Evolutionary conservation across 208 protist genomes (phyloP), one percentile per base, ranked within the genome.

Genomic region (Acanthamoeba healyi): DNA sequence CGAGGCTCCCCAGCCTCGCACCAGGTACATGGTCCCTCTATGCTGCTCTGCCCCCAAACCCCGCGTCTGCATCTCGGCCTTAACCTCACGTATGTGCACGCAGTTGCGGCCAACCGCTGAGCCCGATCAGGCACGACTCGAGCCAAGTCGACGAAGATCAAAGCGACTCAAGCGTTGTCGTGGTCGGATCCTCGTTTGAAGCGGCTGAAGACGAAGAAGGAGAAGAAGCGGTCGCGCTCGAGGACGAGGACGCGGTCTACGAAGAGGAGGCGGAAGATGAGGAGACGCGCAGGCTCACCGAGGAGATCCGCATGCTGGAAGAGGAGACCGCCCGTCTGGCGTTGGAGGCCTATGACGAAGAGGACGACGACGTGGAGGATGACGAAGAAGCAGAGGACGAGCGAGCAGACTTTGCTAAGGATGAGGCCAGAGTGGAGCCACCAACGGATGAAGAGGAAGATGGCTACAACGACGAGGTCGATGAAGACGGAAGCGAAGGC

Each of bases 221-320:
- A n/a, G n/a, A n/a, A n/a, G n/a, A n/a, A n/a, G n/a, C n/a, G n/a
- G n/a, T n/a, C n/a, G n/a, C n/a, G 32, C 24, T 7, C 56, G 65
- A 74, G 12, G 65, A 17, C 4, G 65, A 2, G 19, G 38, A 26
- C 26, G 74, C n/a, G 15, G 38, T 1, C 12, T 15, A 82, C 44
- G 77, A 86, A 3, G 77, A 86, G 4, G 77, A 86, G 44, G 44
- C 32, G 4, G 70, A 86, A 22, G 86, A 92, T 61, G 86, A 92
- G 40, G 86, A 92, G 24, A 77, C 36, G n/a, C 54, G 86, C 15
- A 17, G 61, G 38, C 38, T 92, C 0, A 29, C 54, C 17, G 86
- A 92, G 46, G 86, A 92, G 86, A 92, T 92, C 2, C 46, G 86
- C 22, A 44, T 74, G 54, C 54, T 92, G 0, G 86, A 92, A 72